Percentiles rank a stretch among this genome's conserved stretches.
These are phyloP conservation scores for Jackrogersella minutella DNA, from an alignment of 495 filamentous ascomycete genomes.

Conservation along the genomic window DNA sequence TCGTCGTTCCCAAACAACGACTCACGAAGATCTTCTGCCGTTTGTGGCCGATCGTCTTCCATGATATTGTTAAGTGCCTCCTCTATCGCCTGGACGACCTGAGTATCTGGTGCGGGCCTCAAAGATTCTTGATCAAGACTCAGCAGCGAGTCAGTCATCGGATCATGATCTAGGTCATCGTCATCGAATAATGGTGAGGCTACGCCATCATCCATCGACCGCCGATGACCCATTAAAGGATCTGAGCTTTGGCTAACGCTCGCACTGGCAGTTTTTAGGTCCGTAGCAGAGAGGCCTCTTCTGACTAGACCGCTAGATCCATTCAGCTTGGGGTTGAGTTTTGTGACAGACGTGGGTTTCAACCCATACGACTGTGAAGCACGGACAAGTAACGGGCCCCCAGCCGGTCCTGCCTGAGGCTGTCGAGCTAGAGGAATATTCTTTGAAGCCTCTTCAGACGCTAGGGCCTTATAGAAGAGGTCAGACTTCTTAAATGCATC, in stretches of 20 bases:
- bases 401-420: conserved; percentile 34
- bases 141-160: conserved; percentile 60
- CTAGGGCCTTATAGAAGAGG: conserved; percentile 92
- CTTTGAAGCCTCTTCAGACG: conserved; percentile 80
- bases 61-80: conserved; percentile 94
- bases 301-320: conserved; percentile 38
- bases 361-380: conserved; percentile 45
- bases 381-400: conserved; percentile 43
- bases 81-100: conserved; percentile 91
- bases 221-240: conserved; percentile 46
- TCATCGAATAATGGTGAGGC: conserved; percentile 61
- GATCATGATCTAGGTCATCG: conserved; percentile 61
- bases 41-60: conserved; percentile 68
- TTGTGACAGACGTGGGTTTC: conserved; percentile 52
- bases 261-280: conserved; percentile 46
- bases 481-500: conserved; percentile 90
- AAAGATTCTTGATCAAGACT: conserved; percentile 59
- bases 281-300: conserved; percentile 56
- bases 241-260: conserved; percentile 49
- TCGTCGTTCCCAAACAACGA: conserved; percentile 64
- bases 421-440: conserved; percentile 39
- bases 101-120: conserved; percentile 57
- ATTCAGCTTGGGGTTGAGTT: conserved; percentile 50
- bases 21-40: conserved; percentile 67
- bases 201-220: conserved; percentile 57